A percentile compares a stretch with the other conserved stretches of the same genome.
Conservation (phyloP, 208 protist species). For the Leishmania braziliensis region DNA sequence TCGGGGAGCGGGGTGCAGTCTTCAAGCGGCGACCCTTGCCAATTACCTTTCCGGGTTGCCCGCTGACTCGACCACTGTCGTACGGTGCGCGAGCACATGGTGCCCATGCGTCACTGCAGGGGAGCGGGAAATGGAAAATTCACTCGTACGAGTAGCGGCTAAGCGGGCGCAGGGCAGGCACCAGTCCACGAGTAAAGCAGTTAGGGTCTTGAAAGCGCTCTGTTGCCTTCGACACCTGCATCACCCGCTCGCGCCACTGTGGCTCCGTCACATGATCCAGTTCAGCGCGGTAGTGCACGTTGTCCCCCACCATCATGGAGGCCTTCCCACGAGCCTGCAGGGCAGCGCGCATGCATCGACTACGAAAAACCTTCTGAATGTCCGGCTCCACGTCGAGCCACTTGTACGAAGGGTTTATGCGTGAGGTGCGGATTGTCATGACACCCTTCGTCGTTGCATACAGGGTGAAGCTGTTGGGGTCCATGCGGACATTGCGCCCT, state of each 20-base stretch:
- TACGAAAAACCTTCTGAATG: conserved; percentile 82
- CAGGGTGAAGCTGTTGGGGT: conserved; percentile 80
- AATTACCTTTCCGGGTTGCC: not conserved
- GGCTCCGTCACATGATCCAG: conserved; percentile 54
- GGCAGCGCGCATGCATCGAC: conserved; percentile 55
- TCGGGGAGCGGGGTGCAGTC: not conserved
- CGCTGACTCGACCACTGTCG: not conserved
- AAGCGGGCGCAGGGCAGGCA: conserved; percentile 46
- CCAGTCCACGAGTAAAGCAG: conserved; percentile 56
- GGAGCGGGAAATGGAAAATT: not conserved
- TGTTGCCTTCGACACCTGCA: conserved; percentile 46
- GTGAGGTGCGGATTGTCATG: conserved; percentile 68
- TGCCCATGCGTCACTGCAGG: not conserved
- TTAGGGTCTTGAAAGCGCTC: conserved; percentile 84
- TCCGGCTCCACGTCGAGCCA: conserved; percentile 89
- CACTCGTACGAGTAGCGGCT: conserved; percentile 71
- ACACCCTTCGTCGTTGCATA: conserved; percentile 84
- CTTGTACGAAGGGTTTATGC: conserved; percentile 74
- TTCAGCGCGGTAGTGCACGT: conserved; percentile 54
- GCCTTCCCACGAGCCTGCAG: conserved; percentile 48
- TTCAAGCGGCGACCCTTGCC: not conserved
- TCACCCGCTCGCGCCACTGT: conserved; percentile 69
- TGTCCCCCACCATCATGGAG: conserved; percentile 45
- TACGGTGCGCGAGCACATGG: not conserved
- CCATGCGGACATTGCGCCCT: conserved; percentile 79